These are phyloP conservation scores for Aureobasidium mangrovei DNA, from an alignment of 2,329 filamentous ascomycete species.

Conservation along the genomic window DNA sequence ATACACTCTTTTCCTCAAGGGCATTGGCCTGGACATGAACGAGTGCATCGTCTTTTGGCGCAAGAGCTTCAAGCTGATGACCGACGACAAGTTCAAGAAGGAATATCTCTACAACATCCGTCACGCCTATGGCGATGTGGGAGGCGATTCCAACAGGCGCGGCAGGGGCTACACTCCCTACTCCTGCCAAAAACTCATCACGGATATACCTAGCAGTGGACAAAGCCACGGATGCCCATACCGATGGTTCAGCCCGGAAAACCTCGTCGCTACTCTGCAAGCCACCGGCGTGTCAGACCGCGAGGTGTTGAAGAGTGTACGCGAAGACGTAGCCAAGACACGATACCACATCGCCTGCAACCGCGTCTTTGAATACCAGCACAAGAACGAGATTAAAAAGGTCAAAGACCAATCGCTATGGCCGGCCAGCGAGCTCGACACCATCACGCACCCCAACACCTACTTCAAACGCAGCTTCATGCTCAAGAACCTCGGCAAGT, in stretches of 20 bases:
- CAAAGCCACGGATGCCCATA: conserved; percentile 97
- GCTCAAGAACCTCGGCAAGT: conserved; percentile 64
- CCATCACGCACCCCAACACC: conserved; percentile 93
- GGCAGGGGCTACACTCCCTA: conserved; percentile 83
- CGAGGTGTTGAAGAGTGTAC: conserved; percentile 68
- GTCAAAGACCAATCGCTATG: conserved; percentile 41
- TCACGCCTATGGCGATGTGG: conserved; percentile 91
- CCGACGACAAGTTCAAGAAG: conserved; percentile 83
- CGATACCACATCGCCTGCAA: conserved; percentile 96
- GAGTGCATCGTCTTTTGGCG: conserved; percentile 92
- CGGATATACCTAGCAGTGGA: conserved; percentile 74
- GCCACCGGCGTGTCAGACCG: conserved; percentile 70
- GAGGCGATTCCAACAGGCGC: conserved; percentile 79
- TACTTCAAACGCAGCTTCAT: conserved; percentile 95
- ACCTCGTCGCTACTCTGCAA: conserved; percentile 68
- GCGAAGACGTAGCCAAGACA: conserved; percentile 79
- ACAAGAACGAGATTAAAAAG: conserved; percentile 52
- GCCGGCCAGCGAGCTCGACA: conserved; percentile 68
- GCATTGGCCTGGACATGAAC: conserved; percentile 83
- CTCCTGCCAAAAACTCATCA: conserved; percentile 91
- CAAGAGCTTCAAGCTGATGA: conserved; percentile 71
- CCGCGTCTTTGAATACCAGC: conserved; percentile 80
- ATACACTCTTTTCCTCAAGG: conserved; percentile 94
- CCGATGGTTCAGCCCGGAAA: conserved; percentile 82
- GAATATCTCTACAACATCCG: conserved; percentile 96